phyloP scores from a whole-genome alignment of 2,329 filamentous ascomycete species.

The Xylariaceae sp. region DNA sequence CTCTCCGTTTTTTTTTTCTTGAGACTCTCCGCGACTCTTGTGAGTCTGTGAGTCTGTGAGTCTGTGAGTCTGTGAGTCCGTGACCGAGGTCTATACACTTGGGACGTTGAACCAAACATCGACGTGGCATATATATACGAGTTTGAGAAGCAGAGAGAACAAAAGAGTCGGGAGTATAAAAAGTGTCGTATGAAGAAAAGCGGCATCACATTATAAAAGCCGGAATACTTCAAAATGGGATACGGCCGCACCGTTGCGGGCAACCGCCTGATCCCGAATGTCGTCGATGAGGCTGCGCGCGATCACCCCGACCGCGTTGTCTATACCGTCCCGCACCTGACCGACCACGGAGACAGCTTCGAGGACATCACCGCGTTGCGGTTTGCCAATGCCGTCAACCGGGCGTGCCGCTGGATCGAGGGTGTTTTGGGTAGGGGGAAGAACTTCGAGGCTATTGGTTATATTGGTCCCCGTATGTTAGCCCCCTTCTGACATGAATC shows the following conservation, averaged over 20 bases:
- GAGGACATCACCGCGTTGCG: slow-evolving; percentile 23
- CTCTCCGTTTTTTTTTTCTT: not conserved
- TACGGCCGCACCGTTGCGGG: slow-evolving; percentile 16
- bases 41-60: too few species aligned
- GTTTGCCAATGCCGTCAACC: slow-evolving; percentile 26
- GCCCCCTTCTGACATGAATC: not conserved
- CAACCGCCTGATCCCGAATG: slow-evolving; percentile 24
- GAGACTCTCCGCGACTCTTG: not conserved
- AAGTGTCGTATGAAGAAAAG: not conserved
- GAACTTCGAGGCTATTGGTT: slow-evolving; percentile 25
- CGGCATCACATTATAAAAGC: not conserved
- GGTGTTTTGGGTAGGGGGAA: slow-evolving; percentile 20
- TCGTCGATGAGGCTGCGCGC: slow-evolving; percentile 25
- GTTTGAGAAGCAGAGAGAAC: not conserved
- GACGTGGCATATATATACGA: not conserved
- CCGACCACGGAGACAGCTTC: slow-evolving; percentile 24
- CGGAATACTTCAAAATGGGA: slow-evolving; percentile 12
- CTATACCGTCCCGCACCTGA: slow-evolving; percentile 25
- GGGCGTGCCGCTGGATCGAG: slow-evolving; percentile 24
- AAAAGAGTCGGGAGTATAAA: not conserved
- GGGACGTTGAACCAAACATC: not conserved
- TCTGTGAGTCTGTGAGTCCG: too few species aligned
- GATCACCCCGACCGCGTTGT: slow-evolving; percentile 23
- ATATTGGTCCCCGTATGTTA: slow-evolving; percentile 25
- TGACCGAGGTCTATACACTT: not conserved